These are phyloP conservation scores for Hyaloscypha hepaticicola DNA, from an alignment of 495 filamentous ascomycete genomes.

Conservation along the genomic window DNA sequence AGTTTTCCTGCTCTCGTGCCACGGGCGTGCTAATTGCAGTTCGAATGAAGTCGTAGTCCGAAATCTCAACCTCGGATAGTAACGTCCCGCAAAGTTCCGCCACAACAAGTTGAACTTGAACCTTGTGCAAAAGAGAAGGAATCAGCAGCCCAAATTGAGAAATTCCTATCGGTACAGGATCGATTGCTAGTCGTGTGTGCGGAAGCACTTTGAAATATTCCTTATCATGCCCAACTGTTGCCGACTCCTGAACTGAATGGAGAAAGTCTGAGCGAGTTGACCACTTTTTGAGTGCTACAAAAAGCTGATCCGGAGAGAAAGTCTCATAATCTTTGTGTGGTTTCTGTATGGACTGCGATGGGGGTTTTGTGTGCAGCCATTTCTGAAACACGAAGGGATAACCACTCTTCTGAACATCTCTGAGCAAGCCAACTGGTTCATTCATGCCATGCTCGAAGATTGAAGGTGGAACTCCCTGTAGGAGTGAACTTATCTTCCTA, in stretches of 20 bases:
- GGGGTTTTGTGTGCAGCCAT: slow-evolving; percentile 33
- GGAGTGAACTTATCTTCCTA: background rate
- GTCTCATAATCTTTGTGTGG: slow-evolving; percentile 27
- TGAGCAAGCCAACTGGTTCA: slow-evolving; percentile 6
- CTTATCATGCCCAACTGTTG: background rate
- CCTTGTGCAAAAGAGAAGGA: slow-evolving; percentile 66
- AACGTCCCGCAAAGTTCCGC: slow-evolving; percentile 59
- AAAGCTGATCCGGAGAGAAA: slow-evolving; percentile 40
- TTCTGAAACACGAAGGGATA: slow-evolving; percentile 10
- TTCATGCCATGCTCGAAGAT: background rate
- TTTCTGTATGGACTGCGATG: slow-evolving; percentile 26
- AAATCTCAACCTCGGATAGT: slow-evolving; percentile 53
- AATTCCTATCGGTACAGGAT: slow-evolving; percentile 10
- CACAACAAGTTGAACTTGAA: slow-evolving; percentile 65
- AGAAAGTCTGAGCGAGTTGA: slow-evolving; percentile 61
- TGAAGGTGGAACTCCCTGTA: background rate
- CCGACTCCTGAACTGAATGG: slow-evolving; percentile 30
- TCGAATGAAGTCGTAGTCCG: slow-evolving; percentile 53
- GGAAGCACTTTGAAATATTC: slow-evolving; percentile 20
- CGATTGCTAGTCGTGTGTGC: slow-evolving; percentile 7
- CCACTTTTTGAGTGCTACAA: slow-evolving; percentile 49
- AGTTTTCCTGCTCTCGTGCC: slow-evolving; percentile 60
- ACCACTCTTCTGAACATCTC: slow-evolving; percentile 7
- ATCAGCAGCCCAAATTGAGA: slow-evolving; percentile 68
- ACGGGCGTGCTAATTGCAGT: slow-evolving; percentile 69